These are phyloP conservation scores for Aspergillus mulundensis DNA, from an alignment of 495 filamentous ascomycete genomes.

Conservation along the genomic window DNA sequence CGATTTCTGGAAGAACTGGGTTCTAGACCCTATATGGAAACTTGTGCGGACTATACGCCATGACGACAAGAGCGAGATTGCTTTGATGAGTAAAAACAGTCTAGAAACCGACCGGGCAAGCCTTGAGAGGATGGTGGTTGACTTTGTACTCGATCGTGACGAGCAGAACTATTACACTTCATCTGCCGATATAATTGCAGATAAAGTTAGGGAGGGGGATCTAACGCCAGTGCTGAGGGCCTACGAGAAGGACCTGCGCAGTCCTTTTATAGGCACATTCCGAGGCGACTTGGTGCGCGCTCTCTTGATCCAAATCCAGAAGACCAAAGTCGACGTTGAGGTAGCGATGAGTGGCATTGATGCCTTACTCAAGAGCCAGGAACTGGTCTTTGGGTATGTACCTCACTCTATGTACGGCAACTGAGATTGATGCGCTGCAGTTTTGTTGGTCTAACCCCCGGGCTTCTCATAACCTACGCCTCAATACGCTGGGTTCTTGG, in stretches of 20 bases:
- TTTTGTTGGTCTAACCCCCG: slow-evolving; percentile 88
- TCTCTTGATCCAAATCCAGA: slow-evolving; percentile 92
- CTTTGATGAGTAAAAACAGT: slow-evolving; percentile 89
- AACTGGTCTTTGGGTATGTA: slow-evolving; percentile 81
- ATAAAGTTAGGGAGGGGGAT: slow-evolving; percentile 83
- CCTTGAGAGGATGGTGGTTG: slow-evolving; percentile 94
- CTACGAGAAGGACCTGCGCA: slow-evolving; percentile 81
- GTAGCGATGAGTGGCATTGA: slow-evolving; percentile 94
- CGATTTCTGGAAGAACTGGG: slow-evolving; percentile 96
- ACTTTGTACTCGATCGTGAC: slow-evolving; percentile 81
- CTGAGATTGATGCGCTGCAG: slow-evolving; percentile 33
- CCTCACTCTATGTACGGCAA: not conserved
- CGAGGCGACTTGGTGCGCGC: slow-evolving; percentile 84
- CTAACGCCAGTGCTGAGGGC: slow-evolving; percentile 85
- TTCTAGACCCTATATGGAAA: slow-evolving; percentile 76
- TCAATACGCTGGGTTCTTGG: slow-evolving; percentile 65
- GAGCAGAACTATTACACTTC: slow-evolving; percentile 27
- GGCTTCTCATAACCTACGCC: slow-evolving; percentile 78
- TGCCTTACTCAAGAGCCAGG: slow-evolving; percentile 86
- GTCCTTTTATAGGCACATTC: slow-evolving; percentile 73
- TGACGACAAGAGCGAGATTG: slow-evolving; percentile 84
- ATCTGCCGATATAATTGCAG: slow-evolving; percentile 58
- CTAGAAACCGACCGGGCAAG: slow-evolving; percentile 84
- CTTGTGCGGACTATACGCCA: slow-evolving; percentile 89
- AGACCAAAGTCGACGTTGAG: slow-evolving; percentile 97